These are phyloP conservation scores for Euphorbia corollata DNA, from an alignment of 441 rosid species.

Conservation along the genomic window DNA sequence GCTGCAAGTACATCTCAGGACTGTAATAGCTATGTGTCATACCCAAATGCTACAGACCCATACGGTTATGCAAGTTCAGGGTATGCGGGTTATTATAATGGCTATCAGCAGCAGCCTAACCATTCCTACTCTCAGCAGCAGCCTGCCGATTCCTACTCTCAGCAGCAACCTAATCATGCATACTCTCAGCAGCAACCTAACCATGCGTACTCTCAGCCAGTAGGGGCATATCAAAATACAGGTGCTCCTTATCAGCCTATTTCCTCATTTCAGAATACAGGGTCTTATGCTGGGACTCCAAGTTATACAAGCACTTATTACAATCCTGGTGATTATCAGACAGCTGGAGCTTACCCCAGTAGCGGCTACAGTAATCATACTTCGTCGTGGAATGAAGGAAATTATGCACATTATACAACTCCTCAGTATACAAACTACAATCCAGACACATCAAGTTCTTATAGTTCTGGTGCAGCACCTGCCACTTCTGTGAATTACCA, in stretches of 20 bases:
- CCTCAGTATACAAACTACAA: slow-evolving; percentile 61
- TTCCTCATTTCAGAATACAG: slow-evolving; percentile 87
- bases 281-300: slow-evolving; percentile 98
- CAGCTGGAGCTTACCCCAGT: slow-evolving; percentile 84
- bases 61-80: slow-evolving; percentile 66
- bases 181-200: slow-evolving; percentile 71
- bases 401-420: slow-evolving; percentile 55
- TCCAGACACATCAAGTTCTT: slow-evolving; percentile 46
- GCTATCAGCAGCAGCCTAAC: slow-evolving; percentile 53
- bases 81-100: slow-evolving; percentile 71
- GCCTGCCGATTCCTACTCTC: slow-evolving; percentile 40
- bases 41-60: slow-evolving; percentile 55
- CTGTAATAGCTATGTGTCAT: slow-evolving; percentile 53
- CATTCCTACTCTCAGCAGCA: not conserved
- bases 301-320: slow-evolving; percentile 95
- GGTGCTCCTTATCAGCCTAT: slow-evolving; percentile 95
- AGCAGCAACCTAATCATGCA: slow-evolving; percentile 40
- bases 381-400: slow-evolving; percentile 57
- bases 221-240: slow-evolving; percentile 91
- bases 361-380: slow-evolving; percentile 63
- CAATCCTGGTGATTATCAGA: slow-evolving; percentile 99
- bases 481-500: slow-evolving; percentile 58
- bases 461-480: slow-evolving; percentile 45
- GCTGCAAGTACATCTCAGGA: slow-evolving; percentile 49
- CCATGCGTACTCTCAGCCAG: slow-evolving; percentile 74